A percentile compares a stretch with the other conserved stretches of the same genome.
Evolutionary conservation across 768 basidiomycete genomes (phyloP).

Genomic region (Termitomyces sp.): DNA sequence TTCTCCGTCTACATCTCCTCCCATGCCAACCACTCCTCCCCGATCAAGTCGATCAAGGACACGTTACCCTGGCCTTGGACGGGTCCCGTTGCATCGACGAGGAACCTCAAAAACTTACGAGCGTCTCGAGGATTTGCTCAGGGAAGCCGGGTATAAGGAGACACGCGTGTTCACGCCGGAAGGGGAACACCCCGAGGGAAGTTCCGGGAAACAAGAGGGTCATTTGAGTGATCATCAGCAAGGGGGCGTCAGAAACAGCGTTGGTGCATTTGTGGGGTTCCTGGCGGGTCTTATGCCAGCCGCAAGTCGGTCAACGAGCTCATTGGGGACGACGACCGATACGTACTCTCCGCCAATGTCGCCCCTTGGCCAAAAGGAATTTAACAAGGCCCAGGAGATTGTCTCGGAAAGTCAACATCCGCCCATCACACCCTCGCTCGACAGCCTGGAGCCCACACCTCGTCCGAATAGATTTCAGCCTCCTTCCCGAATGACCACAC

Average conservation of each 20-base stretch:
- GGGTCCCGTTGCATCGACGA: conserved; percentile 71
- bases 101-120: conserved; percentile 82
- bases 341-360: conserved; percentile 27
- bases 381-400: conserved; percentile 12
- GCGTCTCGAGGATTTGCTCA: conserved; percentile 76
- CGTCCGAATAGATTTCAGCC: conserved; percentile 12
- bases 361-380: conserved; percentile 21
- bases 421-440: conserved; percentile 27
- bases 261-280: conserved; percentile 64
- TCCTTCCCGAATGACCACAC: conserved; percentile 11
- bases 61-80: conserved; percentile 59
- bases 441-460: conserved; percentile 27
- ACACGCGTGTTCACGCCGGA: conserved; percentile 88
- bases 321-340: conserved; percentile 10
- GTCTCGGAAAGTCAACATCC: conserved; percentile 19
- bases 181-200: conserved; percentile 43
- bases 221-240: conserved; percentile 17
- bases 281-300: conserved; percentile 55
- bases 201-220: conserved; percentile 20
- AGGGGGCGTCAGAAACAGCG: conserved; percentile 37
- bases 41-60: conserved; percentile 32
- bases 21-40: conserved; percentile 39
- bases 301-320: conserved; percentile 18
- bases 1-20: conserved; percentile 36
- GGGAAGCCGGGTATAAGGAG: conserved; percentile 90